Conservation (phyloP, 352 stramenopile species). For the Globisporangium yorkense region DNA sequence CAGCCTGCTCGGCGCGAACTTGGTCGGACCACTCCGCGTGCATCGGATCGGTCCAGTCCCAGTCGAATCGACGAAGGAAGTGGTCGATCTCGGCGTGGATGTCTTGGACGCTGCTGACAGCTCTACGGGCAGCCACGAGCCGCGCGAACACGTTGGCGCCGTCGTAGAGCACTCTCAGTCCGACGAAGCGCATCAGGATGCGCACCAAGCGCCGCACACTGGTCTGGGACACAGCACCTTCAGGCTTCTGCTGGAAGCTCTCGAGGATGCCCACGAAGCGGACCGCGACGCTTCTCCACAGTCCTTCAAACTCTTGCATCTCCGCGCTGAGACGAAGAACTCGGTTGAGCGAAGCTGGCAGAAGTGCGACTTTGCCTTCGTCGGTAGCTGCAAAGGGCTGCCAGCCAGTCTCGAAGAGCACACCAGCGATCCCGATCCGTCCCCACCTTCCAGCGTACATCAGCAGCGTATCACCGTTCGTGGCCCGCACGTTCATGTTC, state of each 20-base stretch:
- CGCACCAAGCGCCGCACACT: background rate
- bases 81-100: slow-evolving; percentile 2
- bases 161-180: background rate
- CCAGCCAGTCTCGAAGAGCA: slow-evolving; percentile 1
- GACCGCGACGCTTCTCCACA: background rate
- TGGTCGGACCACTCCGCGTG: background rate
- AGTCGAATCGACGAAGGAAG: background rate
- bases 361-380: background rate
- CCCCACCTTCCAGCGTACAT: background rate
- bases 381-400: background rate
- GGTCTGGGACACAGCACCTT: background rate
- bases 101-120: slow-evolving; percentile 3
- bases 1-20: background rate
- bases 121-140: background rate
- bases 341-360: background rate
- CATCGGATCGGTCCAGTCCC: slow-evolving; percentile 2
- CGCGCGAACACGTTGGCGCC: background rate
- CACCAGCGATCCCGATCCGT: slow-evolving; percentile 1
- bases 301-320: slow-evolving; percentile 2
- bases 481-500: background rate
- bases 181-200: slow-evolving; percentile 1
- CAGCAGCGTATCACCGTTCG: background rate
- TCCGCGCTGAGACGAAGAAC: background rate
- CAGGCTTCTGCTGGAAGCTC: background rate
- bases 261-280: background rate